Evolutionary conservation across 78 protist species (phyloP), one percentile per base, ranked within the genome.

Genomic region (Capsaspora owczarzaki): DNA sequence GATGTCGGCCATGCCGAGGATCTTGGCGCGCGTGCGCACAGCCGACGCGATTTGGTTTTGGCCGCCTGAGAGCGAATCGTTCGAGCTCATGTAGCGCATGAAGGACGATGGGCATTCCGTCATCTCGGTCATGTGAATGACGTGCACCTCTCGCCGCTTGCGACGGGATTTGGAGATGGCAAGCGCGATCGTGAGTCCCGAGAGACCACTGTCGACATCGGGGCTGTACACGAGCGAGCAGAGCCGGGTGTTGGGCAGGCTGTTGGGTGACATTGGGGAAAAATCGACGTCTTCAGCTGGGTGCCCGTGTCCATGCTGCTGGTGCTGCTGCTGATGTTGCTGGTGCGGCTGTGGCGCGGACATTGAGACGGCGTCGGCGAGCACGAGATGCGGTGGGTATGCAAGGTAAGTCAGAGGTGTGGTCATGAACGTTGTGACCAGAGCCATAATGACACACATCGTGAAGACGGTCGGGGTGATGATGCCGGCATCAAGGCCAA

Each of bases 391-490:
- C 66, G 12, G 12, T 16, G 66, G 66, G 66, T 56, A 86, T 38
- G 82, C 3, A 40, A 82, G 78, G 37, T 86, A 77, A 2, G 82
- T 85, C 38, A 82, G 35, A 44, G 90, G 90, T 5, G 90, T 82
- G 51, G 90, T 82, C 80, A 87, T 87, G 74, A 87, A 82, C 0
- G 90, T 87, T 37, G 86, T 82, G n/a, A 82, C 83, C 19, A 87
- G 47, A 20, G 90, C 90, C 90, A 87, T 87, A 40, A 87, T 74
- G n/a, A 87, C 90, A 53, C 80, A 82, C 82, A 87, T 87, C 61
- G 90, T 76, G 40, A 87, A 87, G 43, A 74, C 29, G 20, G 75
- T 61, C 75, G 46, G 38, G 61, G 82, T 70, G 25, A 87, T 56
- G 16, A 87, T 79, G 23, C 78, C 74, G 53, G 74, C 75, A 29